phyloP scores from a whole-genome alignment of 2,329 filamentous ascomycete species.

The Arthrobotrys pseudoclavata region DNA sequence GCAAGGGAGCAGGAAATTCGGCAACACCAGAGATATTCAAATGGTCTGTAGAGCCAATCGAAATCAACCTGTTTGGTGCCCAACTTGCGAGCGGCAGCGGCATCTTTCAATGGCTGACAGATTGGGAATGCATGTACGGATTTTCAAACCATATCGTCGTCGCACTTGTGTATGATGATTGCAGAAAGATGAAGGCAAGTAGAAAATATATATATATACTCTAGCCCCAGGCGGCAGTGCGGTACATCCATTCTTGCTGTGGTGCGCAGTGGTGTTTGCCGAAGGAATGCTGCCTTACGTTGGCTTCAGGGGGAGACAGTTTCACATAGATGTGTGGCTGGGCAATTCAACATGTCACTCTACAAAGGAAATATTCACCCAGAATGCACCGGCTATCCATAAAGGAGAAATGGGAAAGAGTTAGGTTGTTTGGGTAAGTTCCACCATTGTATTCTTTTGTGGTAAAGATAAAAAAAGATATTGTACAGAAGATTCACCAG shows the following conservation, averaged over 20 bases:
- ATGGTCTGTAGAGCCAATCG: conserved; percentile 23
- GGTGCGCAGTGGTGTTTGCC: conserved; percentile 12
- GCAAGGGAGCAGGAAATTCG: neutral
- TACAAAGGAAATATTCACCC: conserved; percentile 13
- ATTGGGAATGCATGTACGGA: conserved; percentile 33
- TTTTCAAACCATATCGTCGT: conserved; percentile 13
- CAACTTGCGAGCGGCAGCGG: conserved; percentile 31
- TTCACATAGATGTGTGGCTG: conserved; percentile 27
- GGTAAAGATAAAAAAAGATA: conserved; percentile 16
- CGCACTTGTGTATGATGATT: conserved; percentile 27
- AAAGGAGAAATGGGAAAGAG: conserved; percentile 8
- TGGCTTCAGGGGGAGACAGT: conserved; percentile 22
- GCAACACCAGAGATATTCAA: neutral
- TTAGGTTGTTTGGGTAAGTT: conserved; percentile 30
- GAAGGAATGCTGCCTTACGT: conserved; percentile 9
- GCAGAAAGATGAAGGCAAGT: neutral
- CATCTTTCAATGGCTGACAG: conserved; percentile 29
- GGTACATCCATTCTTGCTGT: conserved; percentile 5
- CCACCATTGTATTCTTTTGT: conserved; percentile 27
- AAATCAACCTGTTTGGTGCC: conserved; percentile 26
- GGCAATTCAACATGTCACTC: conserved; percentile 16
- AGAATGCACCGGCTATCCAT: neutral
- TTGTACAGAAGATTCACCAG: conserved; percentile 59
- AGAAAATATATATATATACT: neutral
- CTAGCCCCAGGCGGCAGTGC: conserved; percentile 8